Percentiles rank a stretch among this genome's conserved stretches.
These are phyloP conservation scores for Corchorus olitorius DNA, from an alignment of 345 rosid genomes.

Conservation along the genomic window DNA sequence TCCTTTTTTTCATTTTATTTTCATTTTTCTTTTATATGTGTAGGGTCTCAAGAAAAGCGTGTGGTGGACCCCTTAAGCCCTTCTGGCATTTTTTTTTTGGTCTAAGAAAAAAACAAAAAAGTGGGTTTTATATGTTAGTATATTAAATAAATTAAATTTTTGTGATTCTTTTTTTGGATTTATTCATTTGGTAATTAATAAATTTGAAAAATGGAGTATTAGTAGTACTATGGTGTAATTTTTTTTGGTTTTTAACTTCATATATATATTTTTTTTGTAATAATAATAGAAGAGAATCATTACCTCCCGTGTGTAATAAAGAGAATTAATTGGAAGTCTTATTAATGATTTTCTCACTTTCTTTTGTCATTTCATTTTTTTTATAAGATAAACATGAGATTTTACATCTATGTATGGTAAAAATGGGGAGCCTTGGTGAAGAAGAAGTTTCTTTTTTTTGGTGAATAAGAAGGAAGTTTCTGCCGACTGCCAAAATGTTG, in stretches of 20 bases:
- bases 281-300: no score
- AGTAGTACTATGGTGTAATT: neutral
- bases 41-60: constrained; percentile 3
- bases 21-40: neutral
- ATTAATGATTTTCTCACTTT: neutral
- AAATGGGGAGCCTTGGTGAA: no score
- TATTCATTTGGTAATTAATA: neutral
- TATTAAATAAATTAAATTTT: neutral
- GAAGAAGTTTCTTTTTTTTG: neutral
- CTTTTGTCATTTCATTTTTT: neutral
- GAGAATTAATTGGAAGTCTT: neutral
- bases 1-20: neutral
- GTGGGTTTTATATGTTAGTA: neutral
- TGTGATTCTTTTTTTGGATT: neutral
- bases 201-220: neutral
- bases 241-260: neutral
- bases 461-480: neutral
- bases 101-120: neutral
- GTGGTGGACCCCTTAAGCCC: constrained; percentile 8
- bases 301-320: neutral
- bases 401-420: neutral
- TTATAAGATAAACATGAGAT: neutral
- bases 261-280: no score
- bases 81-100: neutral
- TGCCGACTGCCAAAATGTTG: no score